Conservation (phyloP, 164 flowering plant species). For the Umbellularia californica region DNA sequence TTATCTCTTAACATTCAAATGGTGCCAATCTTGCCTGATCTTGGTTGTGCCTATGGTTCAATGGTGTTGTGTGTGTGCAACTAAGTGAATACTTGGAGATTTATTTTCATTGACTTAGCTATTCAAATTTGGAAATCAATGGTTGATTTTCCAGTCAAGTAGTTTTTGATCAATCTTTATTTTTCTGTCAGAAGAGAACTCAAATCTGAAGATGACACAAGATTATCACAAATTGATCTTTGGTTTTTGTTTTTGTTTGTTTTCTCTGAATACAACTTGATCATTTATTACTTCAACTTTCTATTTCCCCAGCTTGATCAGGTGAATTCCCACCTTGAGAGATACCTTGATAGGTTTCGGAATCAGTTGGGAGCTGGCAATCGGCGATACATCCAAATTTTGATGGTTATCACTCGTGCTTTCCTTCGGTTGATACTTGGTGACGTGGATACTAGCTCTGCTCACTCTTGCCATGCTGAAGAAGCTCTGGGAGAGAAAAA, state of each 20-base stretch:
- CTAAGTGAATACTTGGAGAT: not conserved
- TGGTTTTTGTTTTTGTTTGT: too few species aligned
- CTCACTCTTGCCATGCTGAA: constrained; percentile 20
- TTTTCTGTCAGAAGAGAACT: not conserved
- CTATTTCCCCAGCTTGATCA: constrained; percentile 56
- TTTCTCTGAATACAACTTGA: not conserved
- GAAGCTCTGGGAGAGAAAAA: constrained; percentile 19
- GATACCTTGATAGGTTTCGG: constrained; percentile 60
- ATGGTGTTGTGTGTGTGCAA: not conserved
- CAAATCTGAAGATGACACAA: not conserved
- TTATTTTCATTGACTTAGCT: not conserved
- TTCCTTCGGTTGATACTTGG: constrained; percentile 41
- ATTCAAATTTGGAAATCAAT: not conserved
- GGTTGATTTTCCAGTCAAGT: not conserved
- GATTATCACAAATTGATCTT: not conserved
- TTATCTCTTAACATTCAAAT: not conserved
- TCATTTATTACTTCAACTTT: not conserved
- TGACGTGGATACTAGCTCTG: constrained; percentile 20
- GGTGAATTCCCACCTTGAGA: constrained; percentile 47
- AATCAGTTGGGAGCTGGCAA: constrained; percentile 84
- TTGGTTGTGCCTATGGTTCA: not conserved
- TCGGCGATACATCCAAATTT: constrained; percentile 84
- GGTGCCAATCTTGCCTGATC: not conserved
- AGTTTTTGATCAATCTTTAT: not conserved
- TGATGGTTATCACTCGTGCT: constrained; percentile 67